A percentile compares a stretch with the other conserved stretches of the same genome.
Evolutionary conservation across 495 filamentous ascomycete species (phyloP).

Genomic region (Penicillium atrosanguineum): DNA sequence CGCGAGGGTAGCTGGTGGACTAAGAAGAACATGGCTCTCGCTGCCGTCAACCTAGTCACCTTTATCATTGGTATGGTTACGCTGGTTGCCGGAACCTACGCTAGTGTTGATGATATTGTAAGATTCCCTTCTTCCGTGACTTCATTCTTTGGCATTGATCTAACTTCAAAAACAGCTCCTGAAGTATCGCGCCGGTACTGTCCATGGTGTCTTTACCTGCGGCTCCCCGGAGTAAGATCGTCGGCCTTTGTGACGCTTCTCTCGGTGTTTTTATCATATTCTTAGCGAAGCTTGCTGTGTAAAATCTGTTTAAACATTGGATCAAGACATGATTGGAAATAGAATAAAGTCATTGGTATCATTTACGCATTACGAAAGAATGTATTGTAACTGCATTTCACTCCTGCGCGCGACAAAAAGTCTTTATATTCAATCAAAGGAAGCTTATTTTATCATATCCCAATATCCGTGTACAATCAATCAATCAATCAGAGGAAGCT

Average conservation of each 20-base stretch:
- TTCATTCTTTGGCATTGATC: not conserved
- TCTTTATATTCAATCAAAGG: not conserved
- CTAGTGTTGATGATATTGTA: slow-evolving; percentile 52
- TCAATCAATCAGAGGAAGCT: slow-evolving; percentile 5
- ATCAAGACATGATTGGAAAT: not conserved
- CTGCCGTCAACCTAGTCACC: slow-evolving; percentile 11
- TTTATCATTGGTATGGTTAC: slow-evolving; percentile 36
- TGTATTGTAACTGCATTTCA: not conserved
- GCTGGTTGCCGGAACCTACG: slow-evolving; percentile 53
- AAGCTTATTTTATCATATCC: not conserved
- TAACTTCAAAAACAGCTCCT: slow-evolving; percentile 27
- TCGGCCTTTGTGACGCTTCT: not conserved
- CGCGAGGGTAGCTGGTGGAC: slow-evolving; percentile 32
- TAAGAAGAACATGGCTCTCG: slow-evolving; percentile 21
- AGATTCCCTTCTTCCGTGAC: slow-evolving; percentile 23
- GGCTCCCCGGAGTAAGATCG: not conserved
- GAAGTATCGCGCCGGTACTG: slow-evolving; percentile 36
- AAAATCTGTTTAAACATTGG: not conserved
- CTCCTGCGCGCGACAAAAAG: not conserved
- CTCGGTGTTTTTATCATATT: not conserved
- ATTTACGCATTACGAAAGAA: not conserved
- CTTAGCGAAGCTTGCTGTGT: not conserved
- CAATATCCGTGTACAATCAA: not conserved
- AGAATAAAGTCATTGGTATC: not conserved
- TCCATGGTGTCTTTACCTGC: slow-evolving; percentile 44